These are phyloP conservation scores for Alternaria sp. DNA, from an alignment of 2,329 filamentous ascomycete genomes.

Conservation along the genomic window DNA sequence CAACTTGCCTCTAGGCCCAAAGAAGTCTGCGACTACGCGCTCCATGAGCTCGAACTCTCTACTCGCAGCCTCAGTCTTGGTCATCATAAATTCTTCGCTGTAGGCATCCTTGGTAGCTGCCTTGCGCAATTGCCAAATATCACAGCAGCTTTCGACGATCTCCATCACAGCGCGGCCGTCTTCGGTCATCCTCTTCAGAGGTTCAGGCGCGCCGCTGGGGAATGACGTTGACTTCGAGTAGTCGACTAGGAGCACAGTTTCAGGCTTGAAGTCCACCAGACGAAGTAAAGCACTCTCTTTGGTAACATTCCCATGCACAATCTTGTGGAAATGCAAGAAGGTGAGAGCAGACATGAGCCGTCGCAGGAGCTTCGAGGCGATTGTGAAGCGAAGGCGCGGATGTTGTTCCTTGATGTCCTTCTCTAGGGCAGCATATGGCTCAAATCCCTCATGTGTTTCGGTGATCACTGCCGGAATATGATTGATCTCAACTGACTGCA, in stretches of 20 bases:
- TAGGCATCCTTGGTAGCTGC: slow-evolving; percentile 11
- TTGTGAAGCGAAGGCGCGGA: slow-evolving; percentile 21
- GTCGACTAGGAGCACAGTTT: slow-evolving; percentile 24
- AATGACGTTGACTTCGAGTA: slow-evolving; percentile 16
- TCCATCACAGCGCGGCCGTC: slow-evolving; percentile 22
- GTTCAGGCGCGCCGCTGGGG: slow-evolving; percentile 2
- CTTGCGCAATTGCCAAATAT: slow-evolving; percentile 29
- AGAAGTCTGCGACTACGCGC: slow-evolving; percentile 19
- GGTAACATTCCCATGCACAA: slow-evolving; percentile 20
- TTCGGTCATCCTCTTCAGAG: slow-evolving; percentile 15
- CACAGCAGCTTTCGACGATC: slow-evolving; percentile 28
- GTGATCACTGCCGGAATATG: slow-evolving; percentile 27
- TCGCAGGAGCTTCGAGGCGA: slow-evolving; percentile 25
- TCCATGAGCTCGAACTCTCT: slow-evolving; percentile 16
- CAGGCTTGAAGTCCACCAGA: slow-evolving; percentile 6
- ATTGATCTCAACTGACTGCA: slow-evolving; percentile 9
- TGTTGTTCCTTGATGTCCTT: slow-evolving; percentile 13
- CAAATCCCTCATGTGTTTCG: slow-evolving; percentile 20
- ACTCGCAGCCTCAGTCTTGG: slow-evolving; percentile 13
- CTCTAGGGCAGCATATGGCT: slow-evolving; percentile 15
- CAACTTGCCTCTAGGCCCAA: slow-evolving; percentile 7
- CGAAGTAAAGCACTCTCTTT: slow-evolving; percentile 21
- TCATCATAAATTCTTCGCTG: slow-evolving; percentile 12
- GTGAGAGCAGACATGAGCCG: slow-evolving; percentile 26
- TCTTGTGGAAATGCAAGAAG: slow-evolving; percentile 25